Conservation (phyloP, 192 early-diverging fungal species). For the Phlyctochytrium arcticum region DNA sequence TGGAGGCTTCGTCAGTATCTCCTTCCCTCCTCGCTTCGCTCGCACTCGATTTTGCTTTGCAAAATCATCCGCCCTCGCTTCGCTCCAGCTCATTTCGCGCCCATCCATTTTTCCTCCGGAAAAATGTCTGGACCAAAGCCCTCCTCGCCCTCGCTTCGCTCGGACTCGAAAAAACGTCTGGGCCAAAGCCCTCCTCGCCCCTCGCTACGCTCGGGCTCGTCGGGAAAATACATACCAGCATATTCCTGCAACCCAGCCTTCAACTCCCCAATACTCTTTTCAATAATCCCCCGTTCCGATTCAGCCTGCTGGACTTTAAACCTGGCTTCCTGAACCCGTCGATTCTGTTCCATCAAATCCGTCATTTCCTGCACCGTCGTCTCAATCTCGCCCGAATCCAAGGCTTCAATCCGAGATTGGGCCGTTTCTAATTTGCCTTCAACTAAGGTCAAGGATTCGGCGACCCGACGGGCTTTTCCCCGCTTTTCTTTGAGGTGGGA, state of each 20-base stretch:
- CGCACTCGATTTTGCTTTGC: too few species aligned
- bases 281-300: conserved; percentile 15
- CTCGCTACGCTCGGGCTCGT: too few species aligned
- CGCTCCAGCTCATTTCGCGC: too few species aligned
- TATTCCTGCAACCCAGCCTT: conserved; percentile 27
- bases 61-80: too few species aligned
- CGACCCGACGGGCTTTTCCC: conserved; percentile 54
- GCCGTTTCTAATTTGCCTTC: conserved; percentile 17
- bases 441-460: background rate
- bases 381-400: conserved; percentile 38
- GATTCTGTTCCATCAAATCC: conserved; percentile 43
- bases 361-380: conserved; percentile 9
- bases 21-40: too few species aligned
- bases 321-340: conserved; percentile 34
- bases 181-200: too few species aligned
- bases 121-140: too few species aligned
- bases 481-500: conserved; percentile 65
- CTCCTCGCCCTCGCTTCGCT: too few species aligned
- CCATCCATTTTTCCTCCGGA: too few species aligned
- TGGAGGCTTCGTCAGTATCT: too few species aligned
- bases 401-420: conserved; percentile 15
- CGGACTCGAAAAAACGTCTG: too few species aligned
- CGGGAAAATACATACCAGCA: conserved; percentile 23
- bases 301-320: conserved; percentile 16
- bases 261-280: conserved; percentile 24